Base-by-base conservation (phyloP, 2,329 filamentous ascomycete species). In the Epichloe sylvatica region DNA sequence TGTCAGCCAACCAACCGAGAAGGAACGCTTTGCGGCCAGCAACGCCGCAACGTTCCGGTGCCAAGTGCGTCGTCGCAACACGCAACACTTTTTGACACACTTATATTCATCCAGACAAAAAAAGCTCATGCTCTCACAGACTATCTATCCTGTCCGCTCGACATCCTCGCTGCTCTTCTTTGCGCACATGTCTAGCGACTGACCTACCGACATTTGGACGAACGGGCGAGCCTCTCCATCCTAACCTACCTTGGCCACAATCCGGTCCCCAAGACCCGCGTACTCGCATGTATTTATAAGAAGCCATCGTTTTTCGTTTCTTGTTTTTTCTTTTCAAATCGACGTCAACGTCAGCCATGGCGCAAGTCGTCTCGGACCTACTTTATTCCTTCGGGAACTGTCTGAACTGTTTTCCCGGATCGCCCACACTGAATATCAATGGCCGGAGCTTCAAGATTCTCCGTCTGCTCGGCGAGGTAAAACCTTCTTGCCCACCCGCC, bases 351-450 rank as follows among this genome's bases (percentile, higher is more conserved):
- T 25, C 19, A 47, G 56, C 55, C 62, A 91, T 91, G 86, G 80
- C 86, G 62, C 84, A 89, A 67, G 83, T 94, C 64, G 74, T 97
- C 53, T 78, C 91, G 56, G 92, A 97, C 65, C 75, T 94, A 36
- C 72, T 97, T 57, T 94, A 92, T 67, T 94, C 89, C 52, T 78
- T 98, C 54, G 89, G 87, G 55, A 94, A 90, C 70, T 97, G 91
- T 75, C 82, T 97, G 69, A 91, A 84, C 68, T 98, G 92, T 73
- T 97, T 98, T 64, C 91, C 92, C 13, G 86, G 86, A 59, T 91
- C 88, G 56, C 91, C 92, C 51, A 88, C 91, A 50, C 79, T 98
- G 58, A 94, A 92, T 70, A 92, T 98, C 72, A 97, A 97, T 69
- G 85, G 77, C 62, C 83, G 89, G 54, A 92, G 82, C 70, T 96